phyloP scores from a whole-genome alignment of 2,329 filamentous ascomycete genomes.

The Colletotrichum higginsianum region DNA sequence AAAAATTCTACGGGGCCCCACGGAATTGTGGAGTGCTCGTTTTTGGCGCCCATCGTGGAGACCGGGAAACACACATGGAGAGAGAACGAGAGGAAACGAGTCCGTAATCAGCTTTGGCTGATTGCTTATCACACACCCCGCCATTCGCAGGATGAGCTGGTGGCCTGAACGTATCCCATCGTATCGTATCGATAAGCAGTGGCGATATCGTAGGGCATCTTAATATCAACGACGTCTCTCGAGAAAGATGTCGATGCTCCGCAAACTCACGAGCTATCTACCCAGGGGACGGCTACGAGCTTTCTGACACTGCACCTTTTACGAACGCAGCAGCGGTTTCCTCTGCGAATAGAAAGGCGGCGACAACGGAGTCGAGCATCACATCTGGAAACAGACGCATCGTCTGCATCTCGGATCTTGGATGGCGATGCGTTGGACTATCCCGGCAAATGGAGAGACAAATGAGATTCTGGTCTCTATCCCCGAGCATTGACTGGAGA shows the following conservation, averaged over 20 bases:
- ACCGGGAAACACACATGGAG: neutral
- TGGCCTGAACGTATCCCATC: conserved; percentile 29
- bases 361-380: conserved; percentile 47
- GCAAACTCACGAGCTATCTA: too few relatives aligned
- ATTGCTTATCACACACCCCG: conserved; percentile 30
- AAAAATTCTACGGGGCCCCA: conserved; percentile 40
- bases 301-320: neutral
- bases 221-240: conserved; percentile 36
- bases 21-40: conserved; percentile 32
- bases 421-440: neutral
- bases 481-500: neutral
- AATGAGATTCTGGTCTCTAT: neutral
- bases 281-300: neutral
- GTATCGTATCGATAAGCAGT: conserved; percentile 32
- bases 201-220: neutral
- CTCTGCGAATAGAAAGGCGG: conserved; percentile 45
- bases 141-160: conserved; percentile 8
- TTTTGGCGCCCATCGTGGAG: conserved; percentile 21
- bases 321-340: neutral
- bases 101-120: conserved; percentile 1
- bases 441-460: too few relatives aligned
- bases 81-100: neutral
- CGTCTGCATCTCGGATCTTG: too few relatives aligned
- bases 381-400: neutral
- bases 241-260: neutral